Conservation (phyloP, 2,329 filamentous ascomycete species). For the Beauveria sp. region DNA sequence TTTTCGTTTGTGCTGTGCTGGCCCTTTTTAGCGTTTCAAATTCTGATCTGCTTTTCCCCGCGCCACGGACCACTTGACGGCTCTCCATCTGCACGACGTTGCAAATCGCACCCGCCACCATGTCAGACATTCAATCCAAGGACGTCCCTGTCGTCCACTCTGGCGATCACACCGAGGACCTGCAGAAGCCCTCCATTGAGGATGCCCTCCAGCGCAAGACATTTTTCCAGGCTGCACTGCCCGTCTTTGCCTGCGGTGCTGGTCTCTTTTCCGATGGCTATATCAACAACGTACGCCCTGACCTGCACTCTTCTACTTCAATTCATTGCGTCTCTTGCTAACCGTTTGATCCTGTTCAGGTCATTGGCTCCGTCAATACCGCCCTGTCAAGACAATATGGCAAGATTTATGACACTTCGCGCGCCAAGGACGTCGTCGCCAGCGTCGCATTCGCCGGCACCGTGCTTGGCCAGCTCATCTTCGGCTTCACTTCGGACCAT, state of each 20-base stretch:
- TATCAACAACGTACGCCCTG: constrained; percentile 63
- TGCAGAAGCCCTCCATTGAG: not conserved
- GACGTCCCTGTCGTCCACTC: not conserved
- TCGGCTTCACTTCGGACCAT: constrained; percentile 75
- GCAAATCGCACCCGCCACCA: not conserved
- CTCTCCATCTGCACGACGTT: not conserved
- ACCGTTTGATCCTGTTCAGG: constrained; percentile 35
- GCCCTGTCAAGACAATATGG: constrained; percentile 64
- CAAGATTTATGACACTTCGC: constrained; percentile 57
- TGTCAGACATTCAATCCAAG: constrained; percentile 9
- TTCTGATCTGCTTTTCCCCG: not conserved
- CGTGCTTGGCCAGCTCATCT: constrained; percentile 71
- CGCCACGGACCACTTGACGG: not conserved
- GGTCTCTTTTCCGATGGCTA: constrained; percentile 90
- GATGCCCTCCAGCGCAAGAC: constrained; percentile 9
- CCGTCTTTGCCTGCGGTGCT: constrained; percentile 80
- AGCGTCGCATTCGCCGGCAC: constrained; percentile 84
- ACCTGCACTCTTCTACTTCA: not conserved
- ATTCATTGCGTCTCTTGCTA: not conserved
- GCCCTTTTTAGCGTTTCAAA: not conserved
- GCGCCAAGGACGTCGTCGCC: constrained; percentile 65
- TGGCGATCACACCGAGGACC: not conserved
- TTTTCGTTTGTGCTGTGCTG: too few relatives aligned
- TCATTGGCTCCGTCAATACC: constrained; percentile 83
- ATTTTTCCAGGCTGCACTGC: constrained; percentile 30